These are phyloP conservation scores for Globisporangium iwayamae DNA, from an alignment of 352 stramenopile species.

Conservation along the genomic window DNA sequence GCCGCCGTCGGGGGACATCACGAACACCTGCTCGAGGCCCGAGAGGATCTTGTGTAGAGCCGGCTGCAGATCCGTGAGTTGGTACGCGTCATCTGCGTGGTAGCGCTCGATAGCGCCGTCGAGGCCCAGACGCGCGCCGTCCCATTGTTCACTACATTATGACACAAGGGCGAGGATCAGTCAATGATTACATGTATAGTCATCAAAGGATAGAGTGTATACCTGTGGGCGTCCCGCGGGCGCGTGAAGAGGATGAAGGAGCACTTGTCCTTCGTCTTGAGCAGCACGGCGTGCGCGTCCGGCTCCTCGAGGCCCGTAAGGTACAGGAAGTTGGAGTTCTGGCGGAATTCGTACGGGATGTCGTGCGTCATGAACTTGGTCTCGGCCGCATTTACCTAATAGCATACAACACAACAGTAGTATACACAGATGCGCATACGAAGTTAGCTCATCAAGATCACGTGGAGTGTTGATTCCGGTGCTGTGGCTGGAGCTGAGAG, in stretches of 20 bases:
- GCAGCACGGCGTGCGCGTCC: constrained; percentile 68
- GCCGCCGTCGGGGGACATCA: constrained; percentile 56
- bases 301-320: constrained; percentile 80
- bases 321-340: constrained; percentile 86
- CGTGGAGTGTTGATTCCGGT: background rate
- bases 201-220: background rate
- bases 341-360: constrained; percentile 84
- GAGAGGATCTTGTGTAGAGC: constrained; percentile 55
- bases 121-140: constrained; percentile 63
- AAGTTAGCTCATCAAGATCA: background rate
- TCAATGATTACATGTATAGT: background rate
- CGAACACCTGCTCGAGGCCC: constrained; percentile 60
- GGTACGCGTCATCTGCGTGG: constrained; percentile 62
- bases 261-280: constrained; percentile 59
- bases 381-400: constrained; percentile 53
- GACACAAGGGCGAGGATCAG: background rate
- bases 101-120: constrained; percentile 57
- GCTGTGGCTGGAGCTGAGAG: background rate
- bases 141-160: constrained; percentile 71
- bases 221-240: constrained; percentile 70
- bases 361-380: constrained; percentile 88
- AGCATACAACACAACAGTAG: background rate
- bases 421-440: background rate
- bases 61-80: constrained; percentile 52
- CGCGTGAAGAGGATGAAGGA: constrained; percentile 76